Evolutionary conservation across 2,329 filamentous ascomycete species (phyloP).

Genomic region (Leptographium procerum): DNA sequence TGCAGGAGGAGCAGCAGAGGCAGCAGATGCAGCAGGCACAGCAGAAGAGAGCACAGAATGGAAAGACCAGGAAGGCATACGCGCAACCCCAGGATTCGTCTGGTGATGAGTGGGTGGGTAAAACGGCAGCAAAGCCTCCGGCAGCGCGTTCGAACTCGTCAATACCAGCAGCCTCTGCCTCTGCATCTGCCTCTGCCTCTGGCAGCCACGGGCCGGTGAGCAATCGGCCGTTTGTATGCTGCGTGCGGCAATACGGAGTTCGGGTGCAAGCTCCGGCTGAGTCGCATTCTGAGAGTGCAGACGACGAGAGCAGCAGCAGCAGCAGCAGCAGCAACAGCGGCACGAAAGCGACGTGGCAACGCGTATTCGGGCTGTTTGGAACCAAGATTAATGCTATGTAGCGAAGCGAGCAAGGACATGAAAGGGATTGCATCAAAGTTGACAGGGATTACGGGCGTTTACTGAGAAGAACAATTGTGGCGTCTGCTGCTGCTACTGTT

Average conservation of each 20-base stretch:
- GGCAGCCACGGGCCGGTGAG: slow-evolving; percentile 13
- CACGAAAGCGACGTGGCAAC: slow-evolving; percentile 42
- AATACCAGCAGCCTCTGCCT: neutral
- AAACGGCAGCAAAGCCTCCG: neutral
- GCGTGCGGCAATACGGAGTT: slow-evolving; percentile 60
- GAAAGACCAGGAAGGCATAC: slow-evolving; percentile 6
- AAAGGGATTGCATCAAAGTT: no score
- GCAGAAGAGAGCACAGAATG: slow-evolving; percentile 2
- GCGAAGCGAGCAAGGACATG: no score
- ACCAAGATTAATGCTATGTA: slow-evolving; percentile 38
- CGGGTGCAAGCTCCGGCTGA: slow-evolving; percentile 29
- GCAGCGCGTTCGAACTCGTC: neutral
- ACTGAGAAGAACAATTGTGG: no score
- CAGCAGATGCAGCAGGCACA: slow-evolving; percentile 11
- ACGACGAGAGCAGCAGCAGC: neutral
- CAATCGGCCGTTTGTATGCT: slow-evolving; percentile 57
- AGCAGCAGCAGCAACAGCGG: slow-evolving; percentile 34
- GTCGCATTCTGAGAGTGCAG: no score
- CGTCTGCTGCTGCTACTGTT: no score
- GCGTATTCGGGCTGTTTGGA: slow-evolving; percentile 52
- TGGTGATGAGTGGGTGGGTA: slow-evolving; percentile 17
- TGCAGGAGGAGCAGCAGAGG: slow-evolving; percentile 19
- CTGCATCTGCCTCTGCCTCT: no score
- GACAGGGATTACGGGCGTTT: neutral
- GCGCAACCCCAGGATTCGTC: slow-evolving; percentile 28